Evolutionary conservation across 768 basidiomycete species (phyloP), one percentile per base, ranked within the genome.

Genomic region (Daedalea quercina): DNA sequence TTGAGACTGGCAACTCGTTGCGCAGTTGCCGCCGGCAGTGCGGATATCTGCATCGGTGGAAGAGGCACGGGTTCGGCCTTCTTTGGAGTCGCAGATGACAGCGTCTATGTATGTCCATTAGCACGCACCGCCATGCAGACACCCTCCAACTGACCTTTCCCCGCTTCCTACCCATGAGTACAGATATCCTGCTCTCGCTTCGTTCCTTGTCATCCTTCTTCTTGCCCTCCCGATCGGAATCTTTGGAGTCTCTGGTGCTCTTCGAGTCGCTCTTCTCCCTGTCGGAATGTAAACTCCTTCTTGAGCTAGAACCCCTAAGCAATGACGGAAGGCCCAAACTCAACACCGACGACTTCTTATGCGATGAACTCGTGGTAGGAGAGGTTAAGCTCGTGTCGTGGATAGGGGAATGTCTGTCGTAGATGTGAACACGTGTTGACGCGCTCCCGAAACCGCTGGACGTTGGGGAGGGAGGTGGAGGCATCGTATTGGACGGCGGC

Each of bases 31-130:
- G 85, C 80, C 37, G 91, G 87, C 55, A 94, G 72, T 15, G 89
- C 91, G 31, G 86, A 76, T 63, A 95, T 89, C 63, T 94, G 92
- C 81, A 95, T 86, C 20, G 94, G 94, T 13, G 94, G 94, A 60
- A 95, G 70, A 63, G 76, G 78, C 54, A 87, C 78, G 44, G 84
- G 79, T 19, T 81, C 64, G 23, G 79, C 31, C 9, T 90, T 91
- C 67, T 85, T 84, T 47, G 87, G 37, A 6, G 15, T 40, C 37
- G 37, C 77, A 15, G 86, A 90, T 17, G 92, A 94, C 44, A 91
- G 67, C 12, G 90, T 94, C 93, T 94, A 65, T 35, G 47, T 33
- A 9, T 33, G 22, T 9, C 11, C 22, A 35, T 19, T 20, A 28
- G 28, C 31, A 23, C 54, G 44, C 44, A 31, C 54, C 13, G 13